These are phyloP conservation scores for Nicotiana benthamiana DNA, from an alignment of 257 asterid genomes.

Conservation along the genomic window DNA sequence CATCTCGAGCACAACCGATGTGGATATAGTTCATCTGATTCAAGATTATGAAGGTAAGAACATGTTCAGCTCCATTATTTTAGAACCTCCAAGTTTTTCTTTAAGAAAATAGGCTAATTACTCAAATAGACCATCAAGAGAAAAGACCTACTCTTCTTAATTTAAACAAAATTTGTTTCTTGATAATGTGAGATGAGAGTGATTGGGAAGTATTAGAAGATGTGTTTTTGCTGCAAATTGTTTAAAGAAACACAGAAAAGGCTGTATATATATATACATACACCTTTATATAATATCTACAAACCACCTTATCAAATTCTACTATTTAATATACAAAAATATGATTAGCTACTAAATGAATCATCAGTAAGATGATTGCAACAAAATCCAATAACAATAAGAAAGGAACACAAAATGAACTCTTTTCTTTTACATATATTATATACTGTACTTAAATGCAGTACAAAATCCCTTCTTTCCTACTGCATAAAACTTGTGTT, in stretches of 20 bases:
- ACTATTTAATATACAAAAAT: not conserved
- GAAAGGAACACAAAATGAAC: not conserved
- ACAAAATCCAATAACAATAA: not conserved
- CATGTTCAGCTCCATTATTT: no score
- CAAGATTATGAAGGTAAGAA: no score
- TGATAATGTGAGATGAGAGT: not conserved
- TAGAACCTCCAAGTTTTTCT: no score
- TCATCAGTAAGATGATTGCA: slow-evolving; percentile 2
- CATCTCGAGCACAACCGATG: no score
- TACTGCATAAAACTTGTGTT: slow-evolving; percentile 3
- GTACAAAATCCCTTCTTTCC: not conserved
- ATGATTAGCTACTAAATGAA: not conserved
- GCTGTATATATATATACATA: not conserved
- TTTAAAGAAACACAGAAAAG: not conserved
- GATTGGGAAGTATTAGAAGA: not conserved
- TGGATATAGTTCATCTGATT: no score
- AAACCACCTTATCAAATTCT: not conserved
- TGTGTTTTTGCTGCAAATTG: not conserved
- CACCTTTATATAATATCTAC: not conserved
- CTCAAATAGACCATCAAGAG: no score
- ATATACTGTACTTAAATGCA: not conserved
- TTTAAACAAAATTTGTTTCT: no score
- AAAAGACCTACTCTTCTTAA: no score
- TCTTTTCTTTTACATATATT: not conserved
- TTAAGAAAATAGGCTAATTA: no score